Percentiles rank a stretch among this genome's conserved stretches.
Conservation (phyloP, 2,329 filamentous ascomycete species). For the Ascochyta lentis region DNA sequence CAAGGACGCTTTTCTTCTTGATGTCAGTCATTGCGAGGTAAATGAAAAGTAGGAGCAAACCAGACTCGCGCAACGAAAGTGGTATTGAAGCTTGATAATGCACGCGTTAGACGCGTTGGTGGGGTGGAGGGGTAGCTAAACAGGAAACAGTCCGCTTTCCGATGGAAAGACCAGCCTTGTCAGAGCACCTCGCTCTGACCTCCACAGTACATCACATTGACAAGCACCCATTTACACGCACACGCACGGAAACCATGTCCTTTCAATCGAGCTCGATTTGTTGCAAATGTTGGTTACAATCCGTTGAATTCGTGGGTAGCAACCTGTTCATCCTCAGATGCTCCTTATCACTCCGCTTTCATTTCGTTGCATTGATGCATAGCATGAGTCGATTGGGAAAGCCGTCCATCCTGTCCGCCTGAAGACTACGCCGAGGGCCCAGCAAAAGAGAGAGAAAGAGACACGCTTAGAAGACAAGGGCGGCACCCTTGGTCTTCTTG, state of each 20-base stretch:
- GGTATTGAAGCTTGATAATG: constrained; percentile 7
- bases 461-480: constrained; percentile 94
- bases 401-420: constrained; percentile 44
- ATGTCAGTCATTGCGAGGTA: constrained; percentile 31
- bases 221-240: neutral
- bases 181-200: too few relatives aligned
- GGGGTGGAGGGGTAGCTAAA: constrained; percentile 34
- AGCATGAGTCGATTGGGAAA: constrained; percentile 45
- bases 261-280: constrained; percentile 51
- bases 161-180: neutral
- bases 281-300: constrained; percentile 51
- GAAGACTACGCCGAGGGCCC: constrained; percentile 49
- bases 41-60: neutral
- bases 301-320: constrained; percentile 45
- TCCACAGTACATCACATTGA: neutral
- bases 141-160: constrained; percentile 8
- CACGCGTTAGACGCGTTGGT: constrained; percentile 24
- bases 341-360: constrained; percentile 36
- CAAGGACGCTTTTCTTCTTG: constrained; percentile 52
- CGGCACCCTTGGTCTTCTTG: constrained; percentile 99
- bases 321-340: constrained; percentile 43
- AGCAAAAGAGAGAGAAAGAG: constrained; percentile 52
- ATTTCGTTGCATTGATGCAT: constrained; percentile 39
- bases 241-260: constrained; percentile 13
- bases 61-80: constrained; percentile 8